Percentiles rank a stretch among this genome's conserved stretches.
phyloP scores from a whole-genome alignment of 805 yeast genomes.

The Cyberlindnera misumaiensis region DNA sequence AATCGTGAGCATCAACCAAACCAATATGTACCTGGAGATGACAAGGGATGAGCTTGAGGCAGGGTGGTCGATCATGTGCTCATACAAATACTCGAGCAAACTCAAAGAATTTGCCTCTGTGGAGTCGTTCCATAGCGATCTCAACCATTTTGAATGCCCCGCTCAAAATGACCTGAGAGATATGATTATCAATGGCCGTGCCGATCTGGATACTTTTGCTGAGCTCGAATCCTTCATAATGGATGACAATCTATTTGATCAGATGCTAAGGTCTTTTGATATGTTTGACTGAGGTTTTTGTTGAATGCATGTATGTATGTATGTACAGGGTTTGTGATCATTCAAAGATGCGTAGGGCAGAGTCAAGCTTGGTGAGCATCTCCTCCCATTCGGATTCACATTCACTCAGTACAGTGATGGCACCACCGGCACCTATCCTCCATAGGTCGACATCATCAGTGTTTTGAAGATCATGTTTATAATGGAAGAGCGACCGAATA shows the following conservation, averaged over 20 bases:
- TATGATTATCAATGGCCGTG: not conserved
- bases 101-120: too few relatives aligned
- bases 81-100: too few relatives aligned
- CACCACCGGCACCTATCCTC: conserved; percentile 98
- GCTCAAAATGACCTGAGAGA: not conserved
- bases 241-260: not conserved
- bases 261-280: not conserved
- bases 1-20: conserved; percentile 11
- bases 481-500: conserved; percentile 74
- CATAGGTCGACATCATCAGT: conserved; percentile 36
- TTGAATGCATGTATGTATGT: not conserved
- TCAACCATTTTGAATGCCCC: not conserved
- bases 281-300: not conserved
- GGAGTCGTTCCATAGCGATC: too few relatives aligned
- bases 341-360: conserved; percentile 42
- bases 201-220: not conserved
- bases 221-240: not conserved
- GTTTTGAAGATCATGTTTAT: conserved; percentile 38
- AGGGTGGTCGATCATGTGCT: not conserved
- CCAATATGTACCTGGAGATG: conserved; percentile 10
- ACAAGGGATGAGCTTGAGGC: conserved; percentile 4
- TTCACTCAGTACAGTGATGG: conserved; percentile 83
- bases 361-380: conserved; percentile 71
- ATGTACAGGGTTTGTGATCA: not conserved
- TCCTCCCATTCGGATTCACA: conserved; percentile 88